Evolutionary conservation across 1,284 basidiomycete species (phyloP).

Genomic region (Singerocomus rubriflavus): DNA sequence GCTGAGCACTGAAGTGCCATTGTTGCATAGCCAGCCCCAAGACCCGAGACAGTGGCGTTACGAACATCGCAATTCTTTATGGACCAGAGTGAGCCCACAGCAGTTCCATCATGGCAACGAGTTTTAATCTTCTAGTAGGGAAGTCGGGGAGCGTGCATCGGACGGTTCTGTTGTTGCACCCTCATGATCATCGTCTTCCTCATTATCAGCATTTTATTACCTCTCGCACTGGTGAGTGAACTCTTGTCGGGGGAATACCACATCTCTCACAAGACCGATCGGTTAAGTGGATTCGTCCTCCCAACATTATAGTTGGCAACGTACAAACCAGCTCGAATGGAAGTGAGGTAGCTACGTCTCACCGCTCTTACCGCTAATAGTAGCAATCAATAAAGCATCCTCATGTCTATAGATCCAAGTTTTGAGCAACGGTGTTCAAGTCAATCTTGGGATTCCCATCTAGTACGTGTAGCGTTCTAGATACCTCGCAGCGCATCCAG

Average conservation of each 20-base stretch:
- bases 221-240: constrained; percentile 64
- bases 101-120: neutral
- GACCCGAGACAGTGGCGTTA: constrained; percentile 53
- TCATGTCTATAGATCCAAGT: constrained; percentile 37
- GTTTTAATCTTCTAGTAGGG: constrained; percentile 39
- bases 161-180: constrained; percentile 70
- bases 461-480: constrained; percentile 42
- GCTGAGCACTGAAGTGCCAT: constrained; percentile 7
- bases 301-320: constrained; percentile 62
- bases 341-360: constrained; percentile 40
- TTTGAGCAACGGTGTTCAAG: constrained; percentile 45
- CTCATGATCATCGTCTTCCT: constrained; percentile 63
- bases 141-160: constrained; percentile 51
- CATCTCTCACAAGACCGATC: constrained; percentile 11
- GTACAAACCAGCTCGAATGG: constrained; percentile 43
- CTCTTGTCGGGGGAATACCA: neutral
- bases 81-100: constrained; percentile 50
- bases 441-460: constrained; percentile 69
- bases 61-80: constrained; percentile 56
- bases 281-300: constrained; percentile 75
- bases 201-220: constrained; percentile 65
- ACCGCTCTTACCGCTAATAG: neutral
- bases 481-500: constrained; percentile 1
- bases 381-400: constrained; percentile 3
- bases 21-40: constrained; percentile 32